A percentile compares a stretch with the other conserved stretches of the same genome.
Evolutionary conservation across 2,329 filamentous ascomycete species (phyloP).

Genomic region (Neofusicoccum kwambonambiense): DNA sequence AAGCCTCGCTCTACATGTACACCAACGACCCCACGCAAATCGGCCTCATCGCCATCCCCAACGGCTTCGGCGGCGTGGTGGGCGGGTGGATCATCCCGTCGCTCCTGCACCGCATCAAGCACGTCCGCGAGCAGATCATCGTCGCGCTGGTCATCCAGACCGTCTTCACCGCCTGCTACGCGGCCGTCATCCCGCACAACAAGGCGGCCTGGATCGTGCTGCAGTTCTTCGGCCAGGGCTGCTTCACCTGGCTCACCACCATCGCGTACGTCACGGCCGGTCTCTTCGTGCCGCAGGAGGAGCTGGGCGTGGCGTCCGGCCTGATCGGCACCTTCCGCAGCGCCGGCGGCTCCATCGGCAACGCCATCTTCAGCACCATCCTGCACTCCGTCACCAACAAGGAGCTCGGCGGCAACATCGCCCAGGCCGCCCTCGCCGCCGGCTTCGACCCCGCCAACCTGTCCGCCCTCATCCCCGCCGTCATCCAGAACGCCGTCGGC

Average conservation of each 20-base stretch:
- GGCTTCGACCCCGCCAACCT: slow-evolving; percentile 26
- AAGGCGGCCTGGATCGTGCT: slow-evolving; percentile 25
- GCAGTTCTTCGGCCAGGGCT: slow-evolving; percentile 25
- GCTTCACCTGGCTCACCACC: slow-evolving; percentile 27
- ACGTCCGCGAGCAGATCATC: slow-evolving; percentile 24
- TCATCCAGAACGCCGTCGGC: slow-evolving; percentile 33
- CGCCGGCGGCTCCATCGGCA: slow-evolving; percentile 25
- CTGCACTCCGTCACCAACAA: slow-evolving; percentile 26
- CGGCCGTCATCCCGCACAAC: slow-evolving; percentile 25
- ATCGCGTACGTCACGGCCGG: slow-evolving; percentile 24
- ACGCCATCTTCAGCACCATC: slow-evolving; percentile 26
- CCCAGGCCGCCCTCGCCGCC: slow-evolving; percentile 27
- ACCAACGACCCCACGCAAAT: slow-evolving; percentile 25
- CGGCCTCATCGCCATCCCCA: slow-evolving; percentile 25
- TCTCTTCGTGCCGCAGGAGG: slow-evolving; percentile 25
- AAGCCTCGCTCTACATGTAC: slow-evolving; percentile 25
- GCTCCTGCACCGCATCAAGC: slow-evolving; percentile 25
- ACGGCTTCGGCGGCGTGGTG: slow-evolving; percentile 22
- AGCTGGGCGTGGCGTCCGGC: slow-evolving; percentile 25
- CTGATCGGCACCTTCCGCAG: slow-evolving; percentile 26
- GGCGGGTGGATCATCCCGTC: slow-evolving; percentile 23
- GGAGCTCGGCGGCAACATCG: slow-evolving; percentile 29
- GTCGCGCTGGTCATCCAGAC: slow-evolving; percentile 27
- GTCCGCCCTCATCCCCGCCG: slow-evolving; percentile 28
- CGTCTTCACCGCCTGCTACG: slow-evolving; percentile 25